These are phyloP conservation scores for Didymella arachidicola DNA, from an alignment of 2,329 filamentous ascomycete species.

Conservation along the genomic window DNA sequence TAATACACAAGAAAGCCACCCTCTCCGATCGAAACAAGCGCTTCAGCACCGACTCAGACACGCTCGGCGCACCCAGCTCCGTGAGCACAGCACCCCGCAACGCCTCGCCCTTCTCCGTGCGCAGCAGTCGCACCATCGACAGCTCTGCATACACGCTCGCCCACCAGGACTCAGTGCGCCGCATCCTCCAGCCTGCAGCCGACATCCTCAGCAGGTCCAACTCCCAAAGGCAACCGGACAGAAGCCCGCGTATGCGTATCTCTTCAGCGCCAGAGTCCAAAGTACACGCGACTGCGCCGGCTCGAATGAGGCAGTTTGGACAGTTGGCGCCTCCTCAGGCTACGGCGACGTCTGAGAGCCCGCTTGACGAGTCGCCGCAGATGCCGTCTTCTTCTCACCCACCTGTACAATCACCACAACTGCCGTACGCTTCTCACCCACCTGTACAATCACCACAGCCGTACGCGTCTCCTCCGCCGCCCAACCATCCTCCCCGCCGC, in stretches of 20 bases:
- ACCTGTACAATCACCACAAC: neutral
- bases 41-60: constrained; percentile 41
- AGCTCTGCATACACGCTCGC: constrained; percentile 41
- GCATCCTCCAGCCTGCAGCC: constrained; percentile 45
- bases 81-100: constrained; percentile 33
- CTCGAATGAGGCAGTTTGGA: constrained; percentile 28
- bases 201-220: constrained; percentile 45
- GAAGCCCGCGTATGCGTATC: constrained; percentile 41
- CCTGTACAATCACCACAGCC: constrained; percentile 8
- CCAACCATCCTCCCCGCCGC: constrained; percentile 20
- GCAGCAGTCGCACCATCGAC: constrained; percentile 36
- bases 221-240: constrained; percentile 29
- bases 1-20: constrained; percentile 60
- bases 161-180: constrained; percentile 43
- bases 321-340: constrained; percentile 33
- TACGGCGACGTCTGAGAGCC: neutral
- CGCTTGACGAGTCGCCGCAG: constrained; percentile 6
- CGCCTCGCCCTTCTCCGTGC: constrained; percentile 41
- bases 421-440: constrained; percentile 14
- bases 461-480: constrained; percentile 21
- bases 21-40: constrained; percentile 55
- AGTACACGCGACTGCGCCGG: constrained; percentile 6
- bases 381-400: constrained; percentile 19
- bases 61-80: constrained; percentile 21
- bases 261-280: constrained; percentile 45